Evolutionary conservation across 129 eudicot species (phyloP).

Genomic region (Lactuca sativa): DNA sequence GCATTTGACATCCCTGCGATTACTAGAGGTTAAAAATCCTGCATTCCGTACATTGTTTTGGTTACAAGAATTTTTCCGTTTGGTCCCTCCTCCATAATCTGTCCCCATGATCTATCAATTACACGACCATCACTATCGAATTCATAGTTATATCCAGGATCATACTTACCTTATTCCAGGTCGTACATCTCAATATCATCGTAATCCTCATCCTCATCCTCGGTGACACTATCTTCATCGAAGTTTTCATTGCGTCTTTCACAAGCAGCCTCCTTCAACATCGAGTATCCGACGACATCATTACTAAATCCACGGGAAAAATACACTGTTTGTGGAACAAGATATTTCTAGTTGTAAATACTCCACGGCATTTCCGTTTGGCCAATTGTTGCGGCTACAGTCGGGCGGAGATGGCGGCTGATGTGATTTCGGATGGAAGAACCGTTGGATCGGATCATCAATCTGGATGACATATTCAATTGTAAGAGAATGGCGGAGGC

Average conservation of each 20-base stretch:
- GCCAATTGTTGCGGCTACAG: constrained; percentile 1
- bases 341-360: constrained; percentile 18
- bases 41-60: too few relatives aligned
- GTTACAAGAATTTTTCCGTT: too few relatives aligned
- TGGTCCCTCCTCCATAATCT: too few relatives aligned
- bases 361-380: constrained; percentile 16
- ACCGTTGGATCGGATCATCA: constrained; percentile 3
- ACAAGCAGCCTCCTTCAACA: neutral
- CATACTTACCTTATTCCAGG: neutral
- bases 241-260: neutral
- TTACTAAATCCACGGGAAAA: neutral
- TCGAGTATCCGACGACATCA: neutral
- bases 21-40: too few relatives aligned
- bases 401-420: constrained; percentile 21
- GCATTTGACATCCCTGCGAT: too few relatives aligned
- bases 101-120: neutral
- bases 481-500: neutral
- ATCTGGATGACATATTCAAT: constrained; percentile 3
- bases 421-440: constrained; percentile 19
- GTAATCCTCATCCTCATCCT: neutral
- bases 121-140: neutral
- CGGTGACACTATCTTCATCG: neutral
- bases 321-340: neutral
- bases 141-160: neutral
- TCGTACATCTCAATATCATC: constrained; percentile 1